Evolutionary conservation across 805 yeast genomes (phyloP).

Genomic region (Zygoascus ofunaensis): DNA sequence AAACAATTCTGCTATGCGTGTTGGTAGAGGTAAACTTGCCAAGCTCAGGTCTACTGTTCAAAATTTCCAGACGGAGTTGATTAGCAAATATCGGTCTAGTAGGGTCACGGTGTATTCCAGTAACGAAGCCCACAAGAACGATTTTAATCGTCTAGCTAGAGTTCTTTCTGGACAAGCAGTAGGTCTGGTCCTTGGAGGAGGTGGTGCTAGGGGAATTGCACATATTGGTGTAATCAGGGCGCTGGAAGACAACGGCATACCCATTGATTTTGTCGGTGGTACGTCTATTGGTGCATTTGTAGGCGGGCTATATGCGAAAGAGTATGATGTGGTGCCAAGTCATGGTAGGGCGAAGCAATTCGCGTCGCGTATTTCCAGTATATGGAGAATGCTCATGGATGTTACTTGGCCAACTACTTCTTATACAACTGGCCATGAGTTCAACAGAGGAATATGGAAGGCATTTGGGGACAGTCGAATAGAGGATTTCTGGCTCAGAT

Average conservation of each 20-base stretch:
- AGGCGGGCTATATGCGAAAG: constrained; percentile 91
- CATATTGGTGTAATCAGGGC: constrained; percentile 91
- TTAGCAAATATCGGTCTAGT: constrained; percentile 23
- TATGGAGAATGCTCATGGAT: constrained; percentile 80
- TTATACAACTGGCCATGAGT: constrained; percentile 94
- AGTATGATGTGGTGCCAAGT: constrained; percentile 82
- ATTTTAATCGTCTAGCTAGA: constrained; percentile 82
- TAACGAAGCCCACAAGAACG: constrained; percentile 62
- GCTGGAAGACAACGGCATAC: constrained; percentile 83
- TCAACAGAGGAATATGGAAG: constrained; percentile 96
- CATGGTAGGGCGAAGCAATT: constrained; percentile 85
- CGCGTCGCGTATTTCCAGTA: constrained; percentile 67
- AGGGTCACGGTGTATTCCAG: constrained; percentile 25
- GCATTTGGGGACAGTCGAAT: constrained; percentile 84
- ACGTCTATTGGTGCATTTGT: constrained; percentile 94
- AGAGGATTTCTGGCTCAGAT: constrained; percentile 92
- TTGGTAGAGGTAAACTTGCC: constrained; percentile 13
- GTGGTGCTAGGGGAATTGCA: constrained; percentile 92
- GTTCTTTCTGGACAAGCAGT: constrained; percentile 86
- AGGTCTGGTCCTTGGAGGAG: constrained; percentile 93
- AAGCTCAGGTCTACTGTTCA: constrained; percentile 26
- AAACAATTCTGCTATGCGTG: constrained; percentile 4
- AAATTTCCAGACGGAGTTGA: constrained; percentile 25
- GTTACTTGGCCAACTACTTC: constrained; percentile 90
- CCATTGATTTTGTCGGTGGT: constrained; percentile 90